phyloP scores from a whole-genome alignment of 306 rosid species.

The Ormosia semicastrata region DNA sequence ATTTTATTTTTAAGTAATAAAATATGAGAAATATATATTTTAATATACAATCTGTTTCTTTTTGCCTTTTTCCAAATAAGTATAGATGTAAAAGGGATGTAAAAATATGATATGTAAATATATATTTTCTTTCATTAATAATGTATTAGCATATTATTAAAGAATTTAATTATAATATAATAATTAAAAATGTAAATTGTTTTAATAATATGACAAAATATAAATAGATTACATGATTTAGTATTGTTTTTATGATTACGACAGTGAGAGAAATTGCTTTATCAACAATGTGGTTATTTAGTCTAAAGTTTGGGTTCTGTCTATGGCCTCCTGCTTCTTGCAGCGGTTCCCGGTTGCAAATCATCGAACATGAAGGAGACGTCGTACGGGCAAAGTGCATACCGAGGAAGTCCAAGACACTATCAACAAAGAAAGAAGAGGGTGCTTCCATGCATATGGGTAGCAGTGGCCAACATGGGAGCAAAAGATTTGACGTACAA shows the following conservation, averaged over 20 bases:
- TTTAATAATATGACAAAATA: background rate
- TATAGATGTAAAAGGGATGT: no score
- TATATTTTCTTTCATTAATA: background rate
- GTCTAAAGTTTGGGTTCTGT: conserved; percentile 10
- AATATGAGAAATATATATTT: no score
- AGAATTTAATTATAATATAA: background rate
- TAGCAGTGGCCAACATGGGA: conserved; percentile 45
- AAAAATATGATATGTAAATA: no score
- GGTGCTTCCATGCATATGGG: conserved; percentile 21
- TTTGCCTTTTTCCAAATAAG: no score
- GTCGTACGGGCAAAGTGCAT: conserved; percentile 75
- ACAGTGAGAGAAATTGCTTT: background rate
- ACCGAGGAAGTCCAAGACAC: conserved; percentile 69
- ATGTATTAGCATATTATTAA: background rate
- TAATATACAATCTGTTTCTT: no score
- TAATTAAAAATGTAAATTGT: background rate
- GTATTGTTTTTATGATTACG: background rate
- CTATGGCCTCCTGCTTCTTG: background rate
- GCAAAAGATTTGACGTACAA: conserved; percentile 52
- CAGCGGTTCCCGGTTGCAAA: conserved; percentile 71
- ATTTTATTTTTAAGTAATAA: no score
- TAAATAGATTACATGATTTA: background rate
- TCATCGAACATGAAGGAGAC: conserved; percentile 57
- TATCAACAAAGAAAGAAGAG: conserved; percentile 50
- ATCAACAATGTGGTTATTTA: background rate